phyloP scores from a whole-genome alignment of 305 asterid genomes.

The Fraxinus albicans region DNA sequence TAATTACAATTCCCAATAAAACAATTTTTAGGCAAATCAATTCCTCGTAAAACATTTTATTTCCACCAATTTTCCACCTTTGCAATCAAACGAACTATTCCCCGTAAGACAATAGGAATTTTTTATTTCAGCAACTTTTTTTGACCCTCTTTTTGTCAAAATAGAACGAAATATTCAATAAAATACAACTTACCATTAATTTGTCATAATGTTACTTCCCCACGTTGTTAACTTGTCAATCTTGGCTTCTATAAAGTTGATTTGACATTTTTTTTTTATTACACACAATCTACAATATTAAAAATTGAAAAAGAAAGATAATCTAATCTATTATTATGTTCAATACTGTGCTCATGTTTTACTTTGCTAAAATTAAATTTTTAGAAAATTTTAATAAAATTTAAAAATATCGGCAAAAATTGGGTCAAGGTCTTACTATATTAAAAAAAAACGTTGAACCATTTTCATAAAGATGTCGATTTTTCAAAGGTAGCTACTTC shows the following conservation, averaged over 20 bases:
- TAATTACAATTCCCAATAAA: too few species aligned
- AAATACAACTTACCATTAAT: background rate
- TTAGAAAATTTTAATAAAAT: too few species aligned
- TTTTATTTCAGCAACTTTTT: background rate
- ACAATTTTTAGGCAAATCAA: too few species aligned
- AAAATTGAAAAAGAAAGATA: background rate
- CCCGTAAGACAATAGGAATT: background rate
- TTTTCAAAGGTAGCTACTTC: background rate
- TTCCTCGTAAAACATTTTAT: too few species aligned
- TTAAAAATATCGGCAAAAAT: background rate
- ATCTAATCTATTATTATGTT: background rate
- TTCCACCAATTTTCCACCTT: too few species aligned
- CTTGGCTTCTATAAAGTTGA: background rate
- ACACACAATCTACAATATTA: background rate
- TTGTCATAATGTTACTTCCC: background rate
- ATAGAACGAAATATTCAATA: background rate
- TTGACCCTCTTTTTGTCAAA: background rate
- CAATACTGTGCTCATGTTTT: background rate
- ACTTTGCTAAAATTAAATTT: background rate
- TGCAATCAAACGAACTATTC: too few species aligned
- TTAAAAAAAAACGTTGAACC: background rate
- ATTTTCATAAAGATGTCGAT: background rate
- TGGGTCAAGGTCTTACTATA: background rate
- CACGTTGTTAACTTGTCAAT: background rate
- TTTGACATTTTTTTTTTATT: background rate